Conservation (phyloP, 1,139 yeast genomes). For the Spencermartinsiella ligniputridi region DNA sequence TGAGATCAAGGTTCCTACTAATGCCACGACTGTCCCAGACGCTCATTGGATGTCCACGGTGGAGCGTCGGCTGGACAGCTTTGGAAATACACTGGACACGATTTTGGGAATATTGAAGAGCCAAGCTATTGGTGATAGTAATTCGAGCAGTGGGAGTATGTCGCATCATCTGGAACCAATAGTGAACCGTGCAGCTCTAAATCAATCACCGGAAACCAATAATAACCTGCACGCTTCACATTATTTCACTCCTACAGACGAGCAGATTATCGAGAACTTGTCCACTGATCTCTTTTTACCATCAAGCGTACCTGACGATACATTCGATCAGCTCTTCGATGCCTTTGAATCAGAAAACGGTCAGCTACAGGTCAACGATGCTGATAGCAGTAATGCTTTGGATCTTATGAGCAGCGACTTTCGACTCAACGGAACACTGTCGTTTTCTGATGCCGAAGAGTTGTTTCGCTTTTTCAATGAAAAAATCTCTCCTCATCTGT, state of each 20-base stretch:
- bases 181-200: not conserved
- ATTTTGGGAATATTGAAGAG: conserved; percentile 28
- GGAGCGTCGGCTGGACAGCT: conserved; percentile 43
- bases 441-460: conserved; percentile 44
- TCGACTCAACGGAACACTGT: conserved; percentile 14
- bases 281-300: not conserved
- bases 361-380: not conserved
- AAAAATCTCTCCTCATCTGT: conserved; percentile 58
- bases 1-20: conserved; percentile 51
- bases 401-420: conserved; percentile 8
- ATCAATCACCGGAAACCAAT: not conserved
- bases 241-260: not conserved
- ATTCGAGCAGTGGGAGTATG: not conserved
- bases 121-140: conserved; percentile 8
- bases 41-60: conserved; percentile 42
- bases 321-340: not conserved
- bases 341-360: not conserved
- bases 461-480: conserved; percentile 51
- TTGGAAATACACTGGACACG: conserved; percentile 44
- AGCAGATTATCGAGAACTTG: not conserved
- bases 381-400: not conserved
- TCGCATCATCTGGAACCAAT: conserved; percentile 1
- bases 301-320: not conserved
- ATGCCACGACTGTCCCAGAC: conserved; percentile 23
- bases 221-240: not conserved